Base-by-base conservation (phyloP, 2,329 filamentous ascomycete species). In the Phyllosticta ampelicida region DNA sequence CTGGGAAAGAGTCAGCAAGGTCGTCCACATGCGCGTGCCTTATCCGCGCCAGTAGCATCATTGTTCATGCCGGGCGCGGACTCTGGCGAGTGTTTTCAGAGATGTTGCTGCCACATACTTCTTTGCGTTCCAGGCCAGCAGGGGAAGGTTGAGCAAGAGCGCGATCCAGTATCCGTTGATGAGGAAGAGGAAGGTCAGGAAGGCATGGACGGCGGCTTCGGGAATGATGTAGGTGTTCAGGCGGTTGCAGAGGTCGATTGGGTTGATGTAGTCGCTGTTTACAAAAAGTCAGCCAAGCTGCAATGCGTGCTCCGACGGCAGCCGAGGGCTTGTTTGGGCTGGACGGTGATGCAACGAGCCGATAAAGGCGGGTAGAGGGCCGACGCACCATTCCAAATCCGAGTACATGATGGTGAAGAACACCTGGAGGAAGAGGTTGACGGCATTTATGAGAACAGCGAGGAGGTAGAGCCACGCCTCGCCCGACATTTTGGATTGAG, bases 381-480 rank as follows among this genome's bases (percentile, higher is more conserved):
- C n/a, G 36, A 80, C 89, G 70, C 79, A 95, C 91, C 94, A 99
- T 87, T 99, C 94, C 70, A 99, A 78, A 82, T 99, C 94, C 76
- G 90, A 96, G 79, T 97, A 99, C 95, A 99, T 99, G 73, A 99
- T 99, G 60, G 94, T 99, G 80, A 99, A 99, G 83, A 99, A 99
- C 68, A 99, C 94, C 80, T 99, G 95, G 60, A 99, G 83, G 77
- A 99, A 99, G 71, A 99, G 84, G 81, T 99, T 99, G 84, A 99
- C 91, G 79, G 94, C 94, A 80, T 99, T 99, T 81, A 99, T 95
- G 74, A 99, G 83, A 76, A 99, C 95, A 77, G 92, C 86, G 77
- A 99, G 82, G 69, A 99, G 86, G 80, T 95, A 99, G 74, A 99
- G 81, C 94, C 94, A 96, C 74, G 91, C 91, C 83, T 96, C 91